Percentiles rank a stretch among this genome's conserved stretches.
Evolutionary conservation across 73 alveolate species (phyloP).

Genomic region (Paramecium tetraurelia): DNA sequence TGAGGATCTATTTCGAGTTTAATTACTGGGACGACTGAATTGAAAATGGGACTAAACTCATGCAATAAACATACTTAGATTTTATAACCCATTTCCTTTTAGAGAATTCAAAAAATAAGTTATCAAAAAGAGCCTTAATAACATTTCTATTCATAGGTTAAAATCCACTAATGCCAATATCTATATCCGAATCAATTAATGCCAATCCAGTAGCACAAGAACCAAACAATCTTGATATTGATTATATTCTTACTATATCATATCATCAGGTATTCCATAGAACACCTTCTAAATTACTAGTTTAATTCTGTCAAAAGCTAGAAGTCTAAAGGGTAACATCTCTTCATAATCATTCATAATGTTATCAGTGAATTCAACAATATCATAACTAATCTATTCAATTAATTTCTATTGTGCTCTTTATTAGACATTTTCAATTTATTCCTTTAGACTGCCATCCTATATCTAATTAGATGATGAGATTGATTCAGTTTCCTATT

Average conservation of each 20-base stretch:
- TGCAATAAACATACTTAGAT: background rate
- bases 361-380: background rate
- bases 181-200: constrained; percentile 48
- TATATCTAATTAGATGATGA: background rate
- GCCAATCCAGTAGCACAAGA: constrained; percentile 63
- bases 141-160: background rate
- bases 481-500: background rate
- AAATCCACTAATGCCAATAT: constrained; percentile 56
- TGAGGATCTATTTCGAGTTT: constrained; percentile 27
- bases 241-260: background rate
- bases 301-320: constrained; percentile 26
- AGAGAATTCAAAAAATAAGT: background rate
- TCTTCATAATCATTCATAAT: constrained; percentile 24
- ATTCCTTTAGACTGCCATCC: background rate
- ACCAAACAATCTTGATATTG: constrained; percentile 23
- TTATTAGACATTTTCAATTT: background rate
- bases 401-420: background rate
- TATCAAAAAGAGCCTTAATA: background rate
- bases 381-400: background rate
- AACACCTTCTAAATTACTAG: background rate
- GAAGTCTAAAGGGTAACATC: background rate
- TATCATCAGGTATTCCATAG: constrained; percentile 4
- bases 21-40: constrained; percentile 2
- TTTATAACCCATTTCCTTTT: constrained; percentile 21
- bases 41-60: background rate